Percentiles rank a stretch among this genome's conserved stretches.
phyloP scores from a whole-genome alignment of 192 early-diverging fungal species.

The Linnemannia zychae region DNA sequence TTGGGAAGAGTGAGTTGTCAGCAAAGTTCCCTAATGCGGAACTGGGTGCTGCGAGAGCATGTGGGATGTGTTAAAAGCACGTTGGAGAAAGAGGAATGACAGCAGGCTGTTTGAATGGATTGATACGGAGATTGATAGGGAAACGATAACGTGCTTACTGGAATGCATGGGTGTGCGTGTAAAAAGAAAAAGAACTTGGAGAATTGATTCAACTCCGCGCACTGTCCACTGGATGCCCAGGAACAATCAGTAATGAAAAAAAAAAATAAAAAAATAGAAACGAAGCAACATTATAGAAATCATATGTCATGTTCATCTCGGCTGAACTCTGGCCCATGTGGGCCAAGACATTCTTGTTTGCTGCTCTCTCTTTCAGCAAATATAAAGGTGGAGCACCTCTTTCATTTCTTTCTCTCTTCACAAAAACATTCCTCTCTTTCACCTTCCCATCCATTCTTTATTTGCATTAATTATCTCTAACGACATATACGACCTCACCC shows the following conservation, averaged over 20 bases:
- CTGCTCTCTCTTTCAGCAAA: no score
- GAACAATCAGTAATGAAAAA: neutral
- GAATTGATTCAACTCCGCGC: neutral
- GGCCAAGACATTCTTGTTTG: no score
- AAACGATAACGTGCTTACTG: neutral
- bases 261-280: neutral
- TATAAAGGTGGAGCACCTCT: no score
- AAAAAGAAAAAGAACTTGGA: neutral
- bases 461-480: neutral
- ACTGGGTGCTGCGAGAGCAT: neutral
- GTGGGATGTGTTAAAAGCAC: neutral
- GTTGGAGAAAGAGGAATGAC: neutral
- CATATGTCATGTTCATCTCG: neutral
- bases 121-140: neutral
- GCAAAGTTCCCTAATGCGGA: conserved; percentile 11
- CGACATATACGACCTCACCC: no score
- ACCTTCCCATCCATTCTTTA: neutral
- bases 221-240: neutral
- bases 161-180: neutral
- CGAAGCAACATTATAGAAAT: neutral
- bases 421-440: neutral
- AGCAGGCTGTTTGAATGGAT: neutral
- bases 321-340: neutral
- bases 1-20: conserved; percentile 5
- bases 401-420: neutral